phyloP scores from a whole-genome alignment of 164 flowering plant species.

The Echeveria elegans region DNA sequence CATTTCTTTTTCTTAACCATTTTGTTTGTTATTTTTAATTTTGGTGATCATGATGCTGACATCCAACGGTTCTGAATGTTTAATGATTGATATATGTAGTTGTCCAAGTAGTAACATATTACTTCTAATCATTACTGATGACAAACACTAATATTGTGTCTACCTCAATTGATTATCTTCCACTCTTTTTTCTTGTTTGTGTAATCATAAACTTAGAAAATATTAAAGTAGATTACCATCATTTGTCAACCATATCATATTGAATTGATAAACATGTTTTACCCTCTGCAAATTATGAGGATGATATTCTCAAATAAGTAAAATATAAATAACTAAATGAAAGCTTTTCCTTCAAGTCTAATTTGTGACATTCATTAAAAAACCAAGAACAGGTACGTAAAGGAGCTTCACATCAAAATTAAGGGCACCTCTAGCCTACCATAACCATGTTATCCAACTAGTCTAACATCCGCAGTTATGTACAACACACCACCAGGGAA shows the following conservation, averaged over 20 bases:
- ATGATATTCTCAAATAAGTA: no score
- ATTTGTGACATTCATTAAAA: not conserved
- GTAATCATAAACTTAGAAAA: no score
- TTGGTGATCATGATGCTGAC: not conserved
- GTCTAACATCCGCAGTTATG: constrained; percentile 2
- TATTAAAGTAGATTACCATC: not conserved
- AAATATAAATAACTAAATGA: no score
- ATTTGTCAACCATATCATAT: not conserved
- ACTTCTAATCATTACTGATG: not conserved
- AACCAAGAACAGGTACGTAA: no score
- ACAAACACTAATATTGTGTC: not conserved
- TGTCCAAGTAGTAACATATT: not conserved
- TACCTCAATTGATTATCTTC: not conserved
- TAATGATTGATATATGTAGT: not conserved
- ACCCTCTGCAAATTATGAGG: not conserved
- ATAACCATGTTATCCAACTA: not conserved
- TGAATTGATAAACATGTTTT: not conserved
- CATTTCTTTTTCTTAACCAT: not conserved
- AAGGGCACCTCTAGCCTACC: not conserved
- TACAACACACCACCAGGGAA: not conserved
- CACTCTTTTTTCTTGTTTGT: no score
- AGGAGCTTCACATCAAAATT: constrained; percentile 1
- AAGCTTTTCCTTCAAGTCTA: not conserved
- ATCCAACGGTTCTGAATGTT: not conserved
- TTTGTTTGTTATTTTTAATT: not conserved